These are phyloP conservation scores for Ocimum tenuiflorum DNA, from an alignment of 257 asterid genomes.

Conservation along the genomic window DNA sequence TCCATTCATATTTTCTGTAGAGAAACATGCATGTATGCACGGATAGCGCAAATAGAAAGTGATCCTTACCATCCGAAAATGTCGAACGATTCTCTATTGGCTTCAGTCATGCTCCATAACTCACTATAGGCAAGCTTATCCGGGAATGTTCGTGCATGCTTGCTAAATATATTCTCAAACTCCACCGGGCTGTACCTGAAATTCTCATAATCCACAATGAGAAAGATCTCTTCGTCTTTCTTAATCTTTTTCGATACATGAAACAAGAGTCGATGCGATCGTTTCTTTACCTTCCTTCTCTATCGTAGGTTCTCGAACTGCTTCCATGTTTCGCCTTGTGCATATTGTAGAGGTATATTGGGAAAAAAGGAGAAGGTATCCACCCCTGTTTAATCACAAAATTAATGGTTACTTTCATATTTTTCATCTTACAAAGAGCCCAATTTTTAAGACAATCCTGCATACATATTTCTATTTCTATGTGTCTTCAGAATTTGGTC, in stretches of 20 bases:
- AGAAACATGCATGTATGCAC: background rate
- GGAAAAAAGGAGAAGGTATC: conserved; percentile 72
- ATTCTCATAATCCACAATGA: background rate
- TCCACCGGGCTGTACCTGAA: conserved; percentile 52
- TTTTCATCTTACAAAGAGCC: too few species aligned
- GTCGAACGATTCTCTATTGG: conserved; percentile 51
- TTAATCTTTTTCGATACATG: too few species aligned
- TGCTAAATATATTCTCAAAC: conserved; percentile 80
- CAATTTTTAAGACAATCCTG: too few species aligned
- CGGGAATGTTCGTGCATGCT: conserved; percentile 46
- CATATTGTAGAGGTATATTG: conserved; percentile 57
- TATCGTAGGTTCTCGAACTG: conserved; percentile 59
- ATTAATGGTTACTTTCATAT: too few species aligned
- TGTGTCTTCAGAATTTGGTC: too few species aligned
- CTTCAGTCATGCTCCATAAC: conserved; percentile 71
- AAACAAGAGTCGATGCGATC: too few species aligned
- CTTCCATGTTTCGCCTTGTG: conserved; percentile 87
- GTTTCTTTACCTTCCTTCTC: conserved; percentile 80
- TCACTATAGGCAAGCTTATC: conserved; percentile 69
- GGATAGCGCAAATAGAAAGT: too few species aligned
- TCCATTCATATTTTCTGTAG: too few species aligned
- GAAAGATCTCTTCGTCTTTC: background rate
- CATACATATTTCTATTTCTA: too few species aligned
- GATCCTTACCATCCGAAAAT: conserved; percentile 40
- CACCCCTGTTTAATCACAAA: too few species aligned